phyloP scores from a whole-genome alignment of 495 filamentous ascomycete genomes.

The Neurospora hispaniola region DNA sequence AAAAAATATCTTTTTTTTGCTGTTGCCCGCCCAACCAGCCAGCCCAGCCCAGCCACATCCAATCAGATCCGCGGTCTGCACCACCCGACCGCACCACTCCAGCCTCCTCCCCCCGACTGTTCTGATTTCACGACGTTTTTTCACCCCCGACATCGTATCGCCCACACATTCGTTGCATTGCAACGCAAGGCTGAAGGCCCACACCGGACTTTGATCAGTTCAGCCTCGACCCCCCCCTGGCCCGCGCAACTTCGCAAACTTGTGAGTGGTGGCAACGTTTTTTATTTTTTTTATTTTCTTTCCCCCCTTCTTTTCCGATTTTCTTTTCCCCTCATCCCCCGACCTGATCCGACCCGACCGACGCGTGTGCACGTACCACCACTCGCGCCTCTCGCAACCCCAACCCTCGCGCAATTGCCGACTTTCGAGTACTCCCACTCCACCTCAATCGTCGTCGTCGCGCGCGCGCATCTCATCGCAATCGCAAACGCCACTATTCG shows the following conservation, averaged over 20 bases:
- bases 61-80: neutral
- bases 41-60: neutral
- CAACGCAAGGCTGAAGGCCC: conserved; percentile 18
- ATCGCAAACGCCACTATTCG: conserved; percentile 6
- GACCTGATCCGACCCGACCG: neutral
- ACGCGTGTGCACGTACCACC: conserved; percentile 27
- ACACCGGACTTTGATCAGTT: conserved; percentile 10
- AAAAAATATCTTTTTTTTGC: conserved; percentile 1
- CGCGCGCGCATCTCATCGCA: neutral
- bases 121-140: conserved; percentile 15
- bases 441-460: conserved; percentile 3
- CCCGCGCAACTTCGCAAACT: conserved; percentile 8
- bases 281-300: conserved; percentile 1
- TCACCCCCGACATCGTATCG: conserved; percentile 13
- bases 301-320: conserved; percentile 7
- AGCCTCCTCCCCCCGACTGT: neutral
- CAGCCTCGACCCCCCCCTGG: conserved; percentile 16
- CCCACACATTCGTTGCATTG: neutral
- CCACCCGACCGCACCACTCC: neutral
- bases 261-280: conserved; percentile 24
- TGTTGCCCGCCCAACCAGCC: neutral
- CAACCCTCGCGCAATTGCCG: conserved; percentile 7
- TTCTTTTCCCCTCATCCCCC: conserved; percentile 9
- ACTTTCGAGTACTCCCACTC: neutral
- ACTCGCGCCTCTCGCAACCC: conserved; percentile 6